These are phyloP conservation scores for Striga asiatica DNA, from an alignment of 257 asterid genomes.

Conservation along the genomic window DNA sequence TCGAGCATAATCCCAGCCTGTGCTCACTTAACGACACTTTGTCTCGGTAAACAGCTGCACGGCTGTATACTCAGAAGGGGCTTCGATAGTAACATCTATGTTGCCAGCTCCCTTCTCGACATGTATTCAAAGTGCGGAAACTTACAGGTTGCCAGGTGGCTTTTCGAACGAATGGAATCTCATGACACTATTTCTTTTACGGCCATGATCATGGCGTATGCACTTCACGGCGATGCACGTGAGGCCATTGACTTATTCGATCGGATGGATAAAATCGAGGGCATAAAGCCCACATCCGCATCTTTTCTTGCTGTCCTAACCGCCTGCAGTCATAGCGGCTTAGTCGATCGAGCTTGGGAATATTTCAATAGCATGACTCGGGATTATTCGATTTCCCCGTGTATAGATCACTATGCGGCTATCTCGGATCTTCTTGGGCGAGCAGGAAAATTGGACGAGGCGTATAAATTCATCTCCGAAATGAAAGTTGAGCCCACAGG, in stretches of 20 bases:
- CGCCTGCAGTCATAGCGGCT: conserved; percentile 91
- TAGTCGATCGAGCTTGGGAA: conserved; percentile 64
- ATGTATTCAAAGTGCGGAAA: conserved; percentile 93
- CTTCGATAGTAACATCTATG: conserved; percentile 45
- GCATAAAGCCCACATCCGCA: conserved; percentile 48
- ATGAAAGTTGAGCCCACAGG: conserved; percentile 61
- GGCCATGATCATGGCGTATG: conserved; percentile 87
- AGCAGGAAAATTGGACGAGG: conserved; percentile 72
- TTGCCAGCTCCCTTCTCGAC: conserved; percentile 77
- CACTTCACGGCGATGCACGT: conserved; percentile 55
- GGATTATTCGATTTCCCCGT: conserved; percentile 41
- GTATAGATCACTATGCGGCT: conserved; percentile 69
- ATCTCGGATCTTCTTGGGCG: conserved; percentile 80
- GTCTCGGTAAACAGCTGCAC: conserved; percentile 84
- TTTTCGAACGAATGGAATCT: conserved; percentile 55
- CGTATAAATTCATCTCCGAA: conserved; percentile 43
- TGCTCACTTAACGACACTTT: conserved; percentile 56
- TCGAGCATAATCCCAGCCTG: conserved; percentile 90
- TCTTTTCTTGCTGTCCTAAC: conserved; percentile 74
- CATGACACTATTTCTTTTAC: conserved; percentile 77
- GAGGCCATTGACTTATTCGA: conserved; percentile 56
- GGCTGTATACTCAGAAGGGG: conserved; percentile 50
- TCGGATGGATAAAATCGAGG: conserved; percentile 46
- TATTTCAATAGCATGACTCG: conserved; percentile 49
- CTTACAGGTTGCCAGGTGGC: conserved; percentile 41